Percentiles rank a stretch among this genome's conserved stretches.
These are phyloP conservation scores for Xylariales sp. DNA, from an alignment of 2,329 filamentous ascomycete genomes.

Conservation along the genomic window DNA sequence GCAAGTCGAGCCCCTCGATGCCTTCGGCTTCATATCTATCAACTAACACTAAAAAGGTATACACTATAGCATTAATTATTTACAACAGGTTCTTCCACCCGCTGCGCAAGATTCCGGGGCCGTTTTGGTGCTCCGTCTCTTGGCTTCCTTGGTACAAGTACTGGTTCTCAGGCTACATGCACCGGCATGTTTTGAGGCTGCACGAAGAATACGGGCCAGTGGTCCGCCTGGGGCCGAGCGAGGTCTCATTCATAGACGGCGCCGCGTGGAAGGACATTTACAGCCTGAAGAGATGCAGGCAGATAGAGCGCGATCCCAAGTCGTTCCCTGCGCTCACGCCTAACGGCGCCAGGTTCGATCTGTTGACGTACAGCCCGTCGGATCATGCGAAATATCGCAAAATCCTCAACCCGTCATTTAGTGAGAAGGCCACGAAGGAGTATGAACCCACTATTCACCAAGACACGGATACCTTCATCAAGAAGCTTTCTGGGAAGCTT, in stretches of 20 bases:
- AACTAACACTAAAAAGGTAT: constrained; percentile 9
- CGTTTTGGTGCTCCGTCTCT: constrained; percentile 22
- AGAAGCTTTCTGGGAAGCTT: constrained; percentile 36
- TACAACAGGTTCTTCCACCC: constrained; percentile 17
- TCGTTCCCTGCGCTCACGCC: constrained; percentile 25
- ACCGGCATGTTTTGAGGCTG: constrained; percentile 14
- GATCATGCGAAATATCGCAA: constrained; percentile 40
- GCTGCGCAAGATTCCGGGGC: constrained; percentile 13
- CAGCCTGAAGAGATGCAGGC: constrained; percentile 22
- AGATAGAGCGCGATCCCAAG: constrained; percentile 27
- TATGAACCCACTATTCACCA: constrained; percentile 44
- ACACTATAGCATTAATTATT: constrained; percentile 8
- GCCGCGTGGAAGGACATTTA: constrained; percentile 26
- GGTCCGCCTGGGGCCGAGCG: constrained; percentile 11
- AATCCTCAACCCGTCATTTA: constrained; percentile 41
- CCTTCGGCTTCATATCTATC: not conserved
- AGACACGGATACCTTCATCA: constrained; percentile 39
- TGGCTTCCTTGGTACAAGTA: constrained; percentile 26
- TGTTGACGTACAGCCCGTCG: constrained; percentile 17
- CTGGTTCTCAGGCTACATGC: constrained; percentile 28
- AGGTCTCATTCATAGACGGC: constrained; percentile 21
- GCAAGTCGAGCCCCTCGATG: not conserved
- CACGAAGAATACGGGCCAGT: constrained; percentile 22
- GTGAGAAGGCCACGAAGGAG: constrained; percentile 38
- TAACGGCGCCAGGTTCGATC: constrained; percentile 22